A percentile compares a stretch with the other conserved stretches of the same genome.
Conservation (phyloP, 2,329 filamentous ascomycete species). For the Beauveria scarabaeidicola region DNA sequence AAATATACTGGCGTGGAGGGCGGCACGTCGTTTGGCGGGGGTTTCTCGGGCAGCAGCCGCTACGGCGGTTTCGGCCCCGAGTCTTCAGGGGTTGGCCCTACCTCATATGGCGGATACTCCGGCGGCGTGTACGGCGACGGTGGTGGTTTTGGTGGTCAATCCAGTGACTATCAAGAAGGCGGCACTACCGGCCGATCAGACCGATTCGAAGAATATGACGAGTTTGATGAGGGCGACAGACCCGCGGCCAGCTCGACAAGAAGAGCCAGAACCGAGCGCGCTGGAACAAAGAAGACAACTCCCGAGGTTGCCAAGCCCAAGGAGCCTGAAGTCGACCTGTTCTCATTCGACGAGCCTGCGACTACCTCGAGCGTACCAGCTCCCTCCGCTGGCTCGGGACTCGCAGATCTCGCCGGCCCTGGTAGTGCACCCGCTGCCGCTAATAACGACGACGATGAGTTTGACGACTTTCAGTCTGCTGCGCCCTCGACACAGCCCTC, state of each 20-base stretch:
- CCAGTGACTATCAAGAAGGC: slow-evolving; percentile 61
- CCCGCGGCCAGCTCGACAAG: slow-evolving; percentile 36
- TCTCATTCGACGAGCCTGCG: slow-evolving; percentile 78
- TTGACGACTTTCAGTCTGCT: slow-evolving; percentile 95
- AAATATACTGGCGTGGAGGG: slow-evolving; percentile 96
- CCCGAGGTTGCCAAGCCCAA: slow-evolving; percentile 65
- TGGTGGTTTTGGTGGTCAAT: slow-evolving; percentile 79
- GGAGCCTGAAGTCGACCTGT: slow-evolving; percentile 83
- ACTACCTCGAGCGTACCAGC: slow-evolving; percentile 37
- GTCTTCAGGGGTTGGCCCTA: slow-evolving; percentile 39
- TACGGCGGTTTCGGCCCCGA: slow-evolving; percentile 93
- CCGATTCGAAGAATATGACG: slow-evolving; percentile 93
- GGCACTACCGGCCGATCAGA: slow-evolving; percentile 49
- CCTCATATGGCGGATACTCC: slow-evolving; percentile 51
- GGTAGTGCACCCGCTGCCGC: slow-evolving; percentile 24
- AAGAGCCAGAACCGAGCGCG: slow-evolving; percentile 24
- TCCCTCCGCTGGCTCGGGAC: slow-evolving; percentile 36
- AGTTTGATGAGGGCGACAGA: slow-evolving; percentile 70
- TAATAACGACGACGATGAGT: slow-evolving; percentile 76
- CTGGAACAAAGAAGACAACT: slow-evolving; percentile 35
- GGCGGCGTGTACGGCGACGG: slow-evolving; percentile 89
- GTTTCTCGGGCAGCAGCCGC: slow-evolving; percentile 49
- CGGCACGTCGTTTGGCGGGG: slow-evolving; percentile 53
- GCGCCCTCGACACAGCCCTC: slow-evolving; percentile 42
- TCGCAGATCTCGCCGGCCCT: slow-evolving; percentile 34